Base-by-base conservation (phyloP, 148 eudicot species). In the Cornus kousa region DNA sequence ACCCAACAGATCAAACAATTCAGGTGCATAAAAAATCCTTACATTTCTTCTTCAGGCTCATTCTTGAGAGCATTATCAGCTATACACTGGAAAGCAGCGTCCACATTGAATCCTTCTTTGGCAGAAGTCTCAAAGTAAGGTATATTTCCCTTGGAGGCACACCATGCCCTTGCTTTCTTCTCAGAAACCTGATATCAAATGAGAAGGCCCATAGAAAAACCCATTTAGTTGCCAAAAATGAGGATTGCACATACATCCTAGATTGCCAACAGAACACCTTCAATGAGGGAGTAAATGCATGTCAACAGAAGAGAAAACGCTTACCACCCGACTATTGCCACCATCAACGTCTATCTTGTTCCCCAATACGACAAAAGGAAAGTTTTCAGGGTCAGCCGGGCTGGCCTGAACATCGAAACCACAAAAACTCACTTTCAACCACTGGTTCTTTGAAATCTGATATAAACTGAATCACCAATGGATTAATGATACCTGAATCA, bases 281-380 rank as follows among this genome's bases (percentile, higher is more conserved):
- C 53, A 17, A 22, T 1, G 40, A 72, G 66, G 11, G 37, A 35
- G 37, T 14, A 73, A 83, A 24, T n/a, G 14, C 7, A 32, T 40
- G 59, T 53, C 59, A 53, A 53, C 14, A 1, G 59, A 53, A 16
- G 57, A 39, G 12, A 72, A 71, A 19, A 20, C 24, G 65, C 89
- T 83, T 87, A 92, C 97, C 94, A 92, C 94, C 48, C 97, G 86
- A 82, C 94, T 87, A 76, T 92, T 90, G 70, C 97, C 97, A 39
- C 94, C 93, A 83, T 92, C 97, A 64, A 92, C 87, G 76, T 92
- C 97, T 31, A 86, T 74, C 85, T 92, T 92, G 75, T 92, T 92
- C 50, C 97, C 97, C 88, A 92, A 73, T 11, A 92, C 92, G 67
- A 92, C 94, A 83, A 92, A 92, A 9, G 97, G 97, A 81, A 92